A percentile compares a stretch with the other conserved stretches of the same genome.
These are phyloP conservation scores for Saccharum spontaneum DNA, from an alignment of 176 grass and related monocot genomes.

Conservation along the genomic window DNA sequence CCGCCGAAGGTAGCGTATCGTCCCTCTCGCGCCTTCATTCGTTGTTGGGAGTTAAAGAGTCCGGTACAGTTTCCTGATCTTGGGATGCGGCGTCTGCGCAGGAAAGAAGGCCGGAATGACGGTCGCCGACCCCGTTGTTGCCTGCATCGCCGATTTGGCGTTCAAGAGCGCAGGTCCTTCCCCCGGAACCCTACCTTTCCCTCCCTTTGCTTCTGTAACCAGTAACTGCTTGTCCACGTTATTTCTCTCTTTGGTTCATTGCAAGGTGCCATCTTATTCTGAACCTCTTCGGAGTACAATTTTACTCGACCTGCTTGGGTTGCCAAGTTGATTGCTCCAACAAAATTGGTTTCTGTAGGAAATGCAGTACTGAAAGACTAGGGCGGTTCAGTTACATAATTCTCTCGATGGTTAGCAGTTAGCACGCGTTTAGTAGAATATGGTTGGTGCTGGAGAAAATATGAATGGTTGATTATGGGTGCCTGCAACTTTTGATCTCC, in stretches of 20 bases:
- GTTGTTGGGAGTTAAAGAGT: background rate
- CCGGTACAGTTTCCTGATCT: background rate
- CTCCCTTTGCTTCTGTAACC: background rate
- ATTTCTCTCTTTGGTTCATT: background rate
- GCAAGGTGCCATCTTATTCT: background rate
- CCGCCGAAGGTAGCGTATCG: conserved; percentile 51
- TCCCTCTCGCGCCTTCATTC: background rate
- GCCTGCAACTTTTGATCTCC: conserved; percentile 1
- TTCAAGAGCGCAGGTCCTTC: conserved; percentile 67
- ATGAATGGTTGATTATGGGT: background rate
- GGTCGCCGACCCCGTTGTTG: conserved; percentile 64
- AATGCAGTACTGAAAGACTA: background rate
- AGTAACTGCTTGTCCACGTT: background rate
- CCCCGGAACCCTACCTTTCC: conserved; percentile 12
- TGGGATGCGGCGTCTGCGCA: conserved; percentile 15
- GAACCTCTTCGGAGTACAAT: background rate
- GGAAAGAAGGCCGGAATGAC: conserved; percentile 69
- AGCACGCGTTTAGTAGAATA: background rate
- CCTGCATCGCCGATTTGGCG: conserved; percentile 75
- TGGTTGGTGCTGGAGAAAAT: background rate
- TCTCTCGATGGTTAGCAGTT: background rate
- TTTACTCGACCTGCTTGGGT: background rate
- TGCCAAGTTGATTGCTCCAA: background rate
- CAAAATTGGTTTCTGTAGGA: background rate
- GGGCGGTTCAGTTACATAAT: background rate